Evolutionary conservation across 2,329 filamentous ascomycete genomes (phyloP).

Genomic region (Aspergillus bombycis): DNA sequence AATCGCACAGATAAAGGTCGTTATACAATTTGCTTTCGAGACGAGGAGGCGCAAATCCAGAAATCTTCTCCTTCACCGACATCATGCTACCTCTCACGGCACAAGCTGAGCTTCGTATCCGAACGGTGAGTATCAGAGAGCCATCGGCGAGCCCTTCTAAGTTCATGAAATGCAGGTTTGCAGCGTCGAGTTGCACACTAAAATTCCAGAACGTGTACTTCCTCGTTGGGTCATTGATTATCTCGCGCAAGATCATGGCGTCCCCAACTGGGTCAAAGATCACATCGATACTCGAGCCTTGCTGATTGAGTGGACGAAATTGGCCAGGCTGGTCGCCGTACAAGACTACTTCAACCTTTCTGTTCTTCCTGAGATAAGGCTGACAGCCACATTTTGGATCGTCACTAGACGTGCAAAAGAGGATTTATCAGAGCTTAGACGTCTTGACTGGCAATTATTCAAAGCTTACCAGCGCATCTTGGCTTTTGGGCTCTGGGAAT

Average conservation of each 20-base stretch:
- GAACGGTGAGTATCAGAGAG: conserved; percentile 30
- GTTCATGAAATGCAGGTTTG: conserved; percentile 29
- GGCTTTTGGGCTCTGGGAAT: neutral
- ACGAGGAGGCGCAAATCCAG: conserved; percentile 22
- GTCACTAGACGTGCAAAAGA: conserved; percentile 16
- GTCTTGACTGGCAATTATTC: neutral
- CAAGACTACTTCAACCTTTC: conserved; percentile 22
- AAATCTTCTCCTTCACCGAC: conserved; percentile 21
- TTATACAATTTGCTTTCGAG: conserved; percentile 26
- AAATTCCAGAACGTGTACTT: conserved; percentile 14
- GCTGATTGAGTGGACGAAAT: conserved; percentile 20
- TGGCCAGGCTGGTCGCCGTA: conserved; percentile 19
- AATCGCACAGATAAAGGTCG: conserved; percentile 21
- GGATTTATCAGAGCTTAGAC: neutral
- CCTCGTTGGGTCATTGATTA: conserved; percentile 15
- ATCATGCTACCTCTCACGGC: conserved; percentile 21
- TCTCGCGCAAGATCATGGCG: conserved; percentile 27
- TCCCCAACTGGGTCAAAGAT: conserved; percentile 28
- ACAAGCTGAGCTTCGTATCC: conserved; percentile 17
- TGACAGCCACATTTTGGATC: conserved; percentile 29
- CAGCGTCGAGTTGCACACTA: conserved; percentile 19
- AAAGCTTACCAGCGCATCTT: conserved; percentile 16
- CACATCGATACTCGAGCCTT: conserved; percentile 26
- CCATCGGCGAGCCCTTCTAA: conserved; percentile 32
- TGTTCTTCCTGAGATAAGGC: conserved; percentile 14